Percentiles rank a stretch among this genome's conserved stretches.
Conservation (phyloP, 768 basidiomycete genomes). For the Suillus occidentalis region DNA sequence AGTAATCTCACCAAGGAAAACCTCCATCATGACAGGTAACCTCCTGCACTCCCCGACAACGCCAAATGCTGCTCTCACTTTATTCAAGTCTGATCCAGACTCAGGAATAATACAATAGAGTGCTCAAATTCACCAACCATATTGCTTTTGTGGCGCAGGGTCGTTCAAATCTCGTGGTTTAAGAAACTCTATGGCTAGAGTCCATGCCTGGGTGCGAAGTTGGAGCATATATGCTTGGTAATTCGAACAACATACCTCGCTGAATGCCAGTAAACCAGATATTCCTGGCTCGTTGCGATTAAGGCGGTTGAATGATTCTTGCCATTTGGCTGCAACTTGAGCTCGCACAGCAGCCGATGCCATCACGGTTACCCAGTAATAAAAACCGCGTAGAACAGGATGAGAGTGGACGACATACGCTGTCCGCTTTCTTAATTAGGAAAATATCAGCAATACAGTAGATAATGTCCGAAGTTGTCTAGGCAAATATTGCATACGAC, state of each 20-base stretch:
- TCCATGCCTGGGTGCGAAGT: conserved; percentile 53
- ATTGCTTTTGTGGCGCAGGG: conserved; percentile 26
- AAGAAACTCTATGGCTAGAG: conserved; percentile 50
- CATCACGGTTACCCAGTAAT: conserved; percentile 33
- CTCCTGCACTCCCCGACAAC: conserved; percentile 57
- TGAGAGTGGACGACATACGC: no score
- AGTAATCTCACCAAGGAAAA: conserved; percentile 59
- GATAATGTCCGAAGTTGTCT: no score
- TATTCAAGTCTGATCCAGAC: conserved; percentile 43
- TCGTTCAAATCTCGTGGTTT: conserved; percentile 54
- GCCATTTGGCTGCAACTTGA: conserved; percentile 71
- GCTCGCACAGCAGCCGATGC: conserved; percentile 61
- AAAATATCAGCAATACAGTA: no score
- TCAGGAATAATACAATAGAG: conserved; percentile 10
- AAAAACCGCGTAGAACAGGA: no score
- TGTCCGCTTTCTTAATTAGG: no score
- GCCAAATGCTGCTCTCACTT: conserved; percentile 56
- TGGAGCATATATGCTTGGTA: background rate
- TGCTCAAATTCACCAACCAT: conserved; percentile 23
- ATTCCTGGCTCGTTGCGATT: conserved; percentile 62
- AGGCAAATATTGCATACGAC: no score
- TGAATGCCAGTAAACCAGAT: conserved; percentile 62
- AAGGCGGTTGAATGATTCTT: conserved; percentile 64
- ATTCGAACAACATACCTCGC: conserved; percentile 43
- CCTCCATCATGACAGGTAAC: conserved; percentile 65